Base-by-base conservation (phyloP, 2,329 filamentous ascomycete species). In the Fusarium secorum region DNA sequence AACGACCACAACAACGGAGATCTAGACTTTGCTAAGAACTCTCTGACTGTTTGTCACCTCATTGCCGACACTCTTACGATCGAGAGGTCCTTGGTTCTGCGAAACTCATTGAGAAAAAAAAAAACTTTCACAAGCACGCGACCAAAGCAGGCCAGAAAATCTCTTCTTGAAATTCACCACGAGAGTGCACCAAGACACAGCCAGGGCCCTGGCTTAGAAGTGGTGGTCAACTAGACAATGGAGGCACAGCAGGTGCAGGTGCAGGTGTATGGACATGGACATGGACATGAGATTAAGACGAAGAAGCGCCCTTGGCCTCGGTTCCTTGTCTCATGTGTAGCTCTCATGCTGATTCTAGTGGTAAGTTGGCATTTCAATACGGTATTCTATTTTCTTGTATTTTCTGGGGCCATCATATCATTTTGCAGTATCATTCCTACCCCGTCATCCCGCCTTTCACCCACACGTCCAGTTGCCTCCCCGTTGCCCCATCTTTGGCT, bases 381-480 rank as follows among this genome's bases (percentile, higher is more conserved):
- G 22, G 61, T 36, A 22, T 61, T 58, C 41, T 35, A 32, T 44
- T 46, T 49, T 61, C 49, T 58, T 63, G 66, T 33, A 38, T 54
- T 42, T 41, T 56, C 48, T 64, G 55, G 57, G 54, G 24, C 57
- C 48, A 67, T 72, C 71, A 73, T 60, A 45, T 64, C 68, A 62
- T 69, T 58, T 36, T 51, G 45, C 56, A 30, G 20, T 65, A 46
- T 48, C 64, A 64, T 54, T 66, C 70, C 64, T 54, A 62, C 59
- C 65, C 64, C 64, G 55, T 66, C 57, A 73, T 74, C 67, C 72
- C 72, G 70, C 58, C 64, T 64, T 60, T 66, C 68, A 70, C 64
- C 68, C 68, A 65, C 68, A 71, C 59, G 52, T 65, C 26, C 26
- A 49, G 57, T 49, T 54, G 45, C 63, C 52, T 60, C 68, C 63